phyloP scores from a whole-genome alignment of 352 stramenopile species.

The Phytophthora cryptogea region DNA sequence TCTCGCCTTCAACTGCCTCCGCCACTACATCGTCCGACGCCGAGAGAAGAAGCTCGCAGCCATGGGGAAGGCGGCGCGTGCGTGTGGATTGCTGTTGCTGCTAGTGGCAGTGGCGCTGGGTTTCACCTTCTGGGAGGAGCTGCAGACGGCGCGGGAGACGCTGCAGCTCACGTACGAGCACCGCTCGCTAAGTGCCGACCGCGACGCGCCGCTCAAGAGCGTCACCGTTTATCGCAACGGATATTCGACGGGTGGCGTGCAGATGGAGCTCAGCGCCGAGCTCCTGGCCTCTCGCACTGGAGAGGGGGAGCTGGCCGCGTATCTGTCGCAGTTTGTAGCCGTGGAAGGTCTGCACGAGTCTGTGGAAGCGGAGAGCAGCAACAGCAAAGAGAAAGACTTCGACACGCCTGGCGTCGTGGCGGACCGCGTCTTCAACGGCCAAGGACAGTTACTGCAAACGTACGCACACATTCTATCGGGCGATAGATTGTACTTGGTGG shows the following conservation, averaged over 20 bases:
- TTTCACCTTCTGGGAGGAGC: conserved; percentile 58
- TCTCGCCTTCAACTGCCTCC: conserved; percentile 13
- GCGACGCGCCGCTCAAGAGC: conserved; percentile 51
- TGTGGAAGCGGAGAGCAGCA: conserved; percentile 10
- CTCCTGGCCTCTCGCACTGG: conserved; percentile 54
- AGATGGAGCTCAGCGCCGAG: conserved; percentile 68
- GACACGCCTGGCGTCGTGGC: conserved; percentile 44
- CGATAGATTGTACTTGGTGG: conserved; percentile 76
- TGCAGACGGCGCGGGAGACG: conserved; percentile 46
- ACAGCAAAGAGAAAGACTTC: conserved; percentile 29
- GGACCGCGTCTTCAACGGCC: conserved; percentile 76
- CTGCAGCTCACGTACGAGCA: conserved; percentile 70
- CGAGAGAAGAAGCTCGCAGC: neutral
- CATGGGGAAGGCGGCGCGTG: conserved; percentile 61
- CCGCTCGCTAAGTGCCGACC: conserved; percentile 49
- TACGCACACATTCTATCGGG: conserved; percentile 61
- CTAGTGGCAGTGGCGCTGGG: conserved; percentile 44
- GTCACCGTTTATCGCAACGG: conserved; percentile 84
- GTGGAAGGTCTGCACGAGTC: conserved; percentile 58
- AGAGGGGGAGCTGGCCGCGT: conserved; percentile 63
- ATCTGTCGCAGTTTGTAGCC: conserved; percentile 81
- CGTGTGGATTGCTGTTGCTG: conserved; percentile 46
- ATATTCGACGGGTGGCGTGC: conserved; percentile 73
- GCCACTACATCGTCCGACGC: neutral
- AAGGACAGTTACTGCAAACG: conserved; percentile 48